Percentiles rank a stretch among this genome's conserved stretches.
phyloP scores from a whole-genome alignment of 768 basidiomycete genomes.

The Nidularia sp. region DNA sequence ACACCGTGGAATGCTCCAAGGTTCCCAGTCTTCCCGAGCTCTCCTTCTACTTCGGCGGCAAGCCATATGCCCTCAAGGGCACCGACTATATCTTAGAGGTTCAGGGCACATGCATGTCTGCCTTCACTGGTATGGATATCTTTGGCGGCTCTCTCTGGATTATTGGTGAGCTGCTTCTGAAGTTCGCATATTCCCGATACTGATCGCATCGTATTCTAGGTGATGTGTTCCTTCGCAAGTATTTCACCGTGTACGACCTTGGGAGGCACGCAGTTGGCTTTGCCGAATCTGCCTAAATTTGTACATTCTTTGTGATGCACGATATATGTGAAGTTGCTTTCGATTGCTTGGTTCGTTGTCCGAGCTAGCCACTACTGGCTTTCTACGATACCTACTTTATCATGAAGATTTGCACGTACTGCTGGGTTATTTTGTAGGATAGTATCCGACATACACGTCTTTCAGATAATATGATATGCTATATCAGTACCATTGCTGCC shows the following conservation, averaged over 20 bases:
- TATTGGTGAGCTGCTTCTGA: slow-evolving; percentile 50
- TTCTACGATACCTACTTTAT: too few relatives aligned
- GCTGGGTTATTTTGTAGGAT: neutral
- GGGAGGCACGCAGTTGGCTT: slow-evolving; percentile 81
- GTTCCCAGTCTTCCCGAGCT: slow-evolving; percentile 84
- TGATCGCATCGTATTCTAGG: slow-evolving; percentile 31
- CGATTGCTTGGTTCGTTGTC: too few relatives aligned
- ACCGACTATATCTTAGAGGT: slow-evolving; percentile 89
- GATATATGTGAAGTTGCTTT: too few relatives aligned
- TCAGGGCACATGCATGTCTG: slow-evolving; percentile 88
- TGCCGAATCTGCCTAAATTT: slow-evolving; percentile 37
- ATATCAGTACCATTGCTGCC: too few relatives aligned
- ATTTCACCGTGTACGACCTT: slow-evolving; percentile 87
- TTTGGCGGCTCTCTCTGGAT: slow-evolving; percentile 86
- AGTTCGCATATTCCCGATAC: neutral
- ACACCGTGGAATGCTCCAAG: slow-evolving; percentile 83
- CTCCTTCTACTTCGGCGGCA: slow-evolving; percentile 78
- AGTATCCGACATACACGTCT: too few relatives aligned
- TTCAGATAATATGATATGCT: too few relatives aligned
- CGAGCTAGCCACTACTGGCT: too few relatives aligned
- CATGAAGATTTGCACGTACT: neutral
- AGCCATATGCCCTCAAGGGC: slow-evolving; percentile 74
- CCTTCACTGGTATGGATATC: slow-evolving; percentile 91
- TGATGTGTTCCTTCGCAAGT: slow-evolving; percentile 89
- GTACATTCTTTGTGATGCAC: slow-evolving; percentile 1